A percentile compares a stretch with the other conserved stretches of the same genome.
Conservation (phyloP, 2,329 filamentous ascomycete species). For the Ambrosiella cleistominuta region DNA sequence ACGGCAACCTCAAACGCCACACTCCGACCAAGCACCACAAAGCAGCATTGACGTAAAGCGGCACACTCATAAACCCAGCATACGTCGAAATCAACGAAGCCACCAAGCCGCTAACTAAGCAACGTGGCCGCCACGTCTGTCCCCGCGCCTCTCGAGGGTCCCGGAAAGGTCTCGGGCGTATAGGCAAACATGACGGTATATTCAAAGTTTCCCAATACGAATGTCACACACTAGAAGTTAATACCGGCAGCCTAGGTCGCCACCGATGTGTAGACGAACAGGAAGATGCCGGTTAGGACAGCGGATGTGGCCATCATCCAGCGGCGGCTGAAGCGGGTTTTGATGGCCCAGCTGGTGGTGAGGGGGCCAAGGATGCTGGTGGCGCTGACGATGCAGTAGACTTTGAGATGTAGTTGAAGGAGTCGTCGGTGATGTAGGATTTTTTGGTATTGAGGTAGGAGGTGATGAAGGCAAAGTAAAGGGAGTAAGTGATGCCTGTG, state of each 20-base stretch:
- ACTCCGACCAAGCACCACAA: conserved; percentile 27
- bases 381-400: conserved; percentile 23
- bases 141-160: conserved; percentile 35
- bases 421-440: conserved; percentile 16
- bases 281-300: conserved; percentile 26
- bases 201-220: conserved; percentile 1
- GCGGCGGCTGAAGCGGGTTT: not conserved
- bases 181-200: conserved; percentile 22
- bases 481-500: conserved; percentile 29
- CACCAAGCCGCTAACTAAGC: conserved; percentile 22
- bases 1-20: conserved; percentile 25
- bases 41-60: conserved; percentile 28
- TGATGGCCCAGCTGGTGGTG: conserved; percentile 24
- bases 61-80: conserved; percentile 24
- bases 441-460: conserved; percentile 26
- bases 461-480: conserved; percentile 30
- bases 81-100: conserved; percentile 27
- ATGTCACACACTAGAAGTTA: conserved; percentile 22
- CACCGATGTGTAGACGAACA: conserved; percentile 28
- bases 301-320: conserved; percentile 3
- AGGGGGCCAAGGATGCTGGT: conserved; percentile 25
- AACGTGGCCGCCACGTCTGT: conserved; percentile 28
- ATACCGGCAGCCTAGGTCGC: conserved; percentile 22
- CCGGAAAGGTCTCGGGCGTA: conserved; percentile 41
- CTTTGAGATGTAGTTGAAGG: conserved; percentile 19